Evolutionary conservation across 73 alveolate genomes (phyloP).

Genomic region (Breviolum minutum): DNA sequence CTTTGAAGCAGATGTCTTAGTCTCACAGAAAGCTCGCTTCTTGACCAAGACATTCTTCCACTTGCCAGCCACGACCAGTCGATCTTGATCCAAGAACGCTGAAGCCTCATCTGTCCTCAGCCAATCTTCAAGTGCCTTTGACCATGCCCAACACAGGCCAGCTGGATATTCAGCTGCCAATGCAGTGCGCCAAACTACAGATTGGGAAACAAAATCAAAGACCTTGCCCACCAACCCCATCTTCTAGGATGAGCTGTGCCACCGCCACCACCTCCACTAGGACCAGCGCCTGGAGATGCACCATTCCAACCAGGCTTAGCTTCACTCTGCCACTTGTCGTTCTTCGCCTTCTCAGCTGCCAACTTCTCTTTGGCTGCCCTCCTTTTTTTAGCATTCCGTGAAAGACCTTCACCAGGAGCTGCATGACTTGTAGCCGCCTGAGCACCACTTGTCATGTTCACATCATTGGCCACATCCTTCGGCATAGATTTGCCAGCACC

Average conservation of each 20-base stretch:
- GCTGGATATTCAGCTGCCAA: conserved; percentile 36
- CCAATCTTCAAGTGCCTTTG: neutral
- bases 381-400: neutral
- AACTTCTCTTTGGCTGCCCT: neutral
- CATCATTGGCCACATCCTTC: neutral
- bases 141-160: conserved; percentile 23
- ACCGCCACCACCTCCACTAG: neutral
- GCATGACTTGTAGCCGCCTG: neutral
- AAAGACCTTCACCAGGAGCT: neutral
- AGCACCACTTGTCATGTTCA: neutral
- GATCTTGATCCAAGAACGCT: neutral
- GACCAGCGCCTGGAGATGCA: too few relatives aligned
- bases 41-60: neutral
- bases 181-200: neutral
- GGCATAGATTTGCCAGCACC: neutral
- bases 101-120: neutral
- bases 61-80: neutral
- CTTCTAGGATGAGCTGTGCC: neutral
- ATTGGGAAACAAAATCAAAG: neutral
- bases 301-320: too few relatives aligned
- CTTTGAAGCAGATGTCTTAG: neutral
- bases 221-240: conserved; percentile 16
- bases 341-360: neutral
- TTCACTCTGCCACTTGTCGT: neutral
- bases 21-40: neutral